Evolutionary conservation across 2,329 filamentous ascomycete species (phyloP).

Genomic region (Neofusicoccum laricinum): DNA sequence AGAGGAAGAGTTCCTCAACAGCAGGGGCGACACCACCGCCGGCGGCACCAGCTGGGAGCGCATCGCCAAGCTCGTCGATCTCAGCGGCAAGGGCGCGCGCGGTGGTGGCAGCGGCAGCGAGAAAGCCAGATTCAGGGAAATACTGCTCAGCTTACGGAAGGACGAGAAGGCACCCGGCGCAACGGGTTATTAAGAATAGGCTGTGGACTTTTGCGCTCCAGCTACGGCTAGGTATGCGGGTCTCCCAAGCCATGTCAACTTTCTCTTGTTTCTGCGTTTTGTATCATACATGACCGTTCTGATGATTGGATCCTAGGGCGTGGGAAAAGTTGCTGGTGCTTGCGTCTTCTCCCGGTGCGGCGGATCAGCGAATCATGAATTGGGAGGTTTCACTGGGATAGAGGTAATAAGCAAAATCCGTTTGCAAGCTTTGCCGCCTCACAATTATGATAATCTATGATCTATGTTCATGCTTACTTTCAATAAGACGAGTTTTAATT

Average conservation of each 20-base stretch:
- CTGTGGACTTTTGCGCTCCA: not conserved
- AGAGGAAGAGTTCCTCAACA: slow-evolving; percentile 86
- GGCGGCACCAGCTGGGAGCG: slow-evolving; percentile 98
- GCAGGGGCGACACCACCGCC: slow-evolving; percentile 85
- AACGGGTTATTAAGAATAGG: slow-evolving; percentile 40
- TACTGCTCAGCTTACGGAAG: slow-evolving; percentile 83
- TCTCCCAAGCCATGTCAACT: not conserved
- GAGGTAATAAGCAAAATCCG: slow-evolving; percentile 14
- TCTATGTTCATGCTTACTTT: not conserved
- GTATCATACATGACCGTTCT: slow-evolving; percentile 16
- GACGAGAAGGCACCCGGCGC: slow-evolving; percentile 79
- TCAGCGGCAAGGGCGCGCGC: slow-evolving; percentile 87
- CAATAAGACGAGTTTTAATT: not conserved
- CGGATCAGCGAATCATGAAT: slow-evolving; percentile 8
- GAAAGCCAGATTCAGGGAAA: slow-evolving; percentile 93
- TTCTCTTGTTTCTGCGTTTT: slow-evolving; percentile 7
- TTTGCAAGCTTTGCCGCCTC: not conserved
- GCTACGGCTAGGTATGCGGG: not conserved
- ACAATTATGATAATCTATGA: slow-evolving; percentile 7
- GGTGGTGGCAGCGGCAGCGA: slow-evolving; percentile 86
- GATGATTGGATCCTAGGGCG: slow-evolving; percentile 11
- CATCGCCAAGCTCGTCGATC: slow-evolving; percentile 94
- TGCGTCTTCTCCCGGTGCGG: slow-evolving; percentile 7
- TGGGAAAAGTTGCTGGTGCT: slow-evolving; percentile 7
- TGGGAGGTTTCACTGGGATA: slow-evolving; percentile 2